phyloP scores from a whole-genome alignment of 192 early-diverging fungal species.

The Dimargaris xerosporica region DNA sequence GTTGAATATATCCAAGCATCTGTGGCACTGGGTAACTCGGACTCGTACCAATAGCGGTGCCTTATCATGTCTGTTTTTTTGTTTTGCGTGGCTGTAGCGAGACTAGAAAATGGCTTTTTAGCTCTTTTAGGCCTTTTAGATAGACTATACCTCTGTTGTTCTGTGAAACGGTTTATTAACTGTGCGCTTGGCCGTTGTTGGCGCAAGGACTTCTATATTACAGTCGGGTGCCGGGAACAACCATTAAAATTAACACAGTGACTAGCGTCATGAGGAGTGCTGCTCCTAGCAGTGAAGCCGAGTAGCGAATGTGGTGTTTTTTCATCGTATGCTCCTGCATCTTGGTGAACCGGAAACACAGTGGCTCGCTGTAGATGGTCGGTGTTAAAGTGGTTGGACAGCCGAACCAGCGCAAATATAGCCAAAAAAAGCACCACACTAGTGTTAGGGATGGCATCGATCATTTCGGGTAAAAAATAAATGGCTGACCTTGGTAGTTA shows the following conservation, averaged over 20 bases:
- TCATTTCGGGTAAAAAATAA: background rate
- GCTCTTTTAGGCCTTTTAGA: no score
- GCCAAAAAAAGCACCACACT: background rate
- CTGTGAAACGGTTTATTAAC: no score
- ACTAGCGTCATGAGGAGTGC: background rate
- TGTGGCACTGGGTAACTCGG: no score
- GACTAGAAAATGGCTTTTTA: no score
- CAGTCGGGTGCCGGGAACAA: background rate
- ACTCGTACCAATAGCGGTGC: no score
- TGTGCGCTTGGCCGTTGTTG: no score
- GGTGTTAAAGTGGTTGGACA: background rate
- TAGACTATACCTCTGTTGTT: no score
- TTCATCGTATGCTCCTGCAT: background rate
- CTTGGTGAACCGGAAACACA: background rate
- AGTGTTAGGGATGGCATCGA: background rate
- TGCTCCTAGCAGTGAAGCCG: background rate
- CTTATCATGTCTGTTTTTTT: no score
- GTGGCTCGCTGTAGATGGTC: background rate
- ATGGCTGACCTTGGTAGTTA: background rate
- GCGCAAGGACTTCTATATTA: no score
- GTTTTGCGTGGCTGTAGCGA: no score
- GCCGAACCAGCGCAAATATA: background rate
- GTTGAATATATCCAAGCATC: no score
- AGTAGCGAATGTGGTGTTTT: background rate
- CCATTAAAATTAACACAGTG: background rate